Conservation (phyloP, 1,284 basidiomycete species). For the Moesziomyces sp. region DNA sequence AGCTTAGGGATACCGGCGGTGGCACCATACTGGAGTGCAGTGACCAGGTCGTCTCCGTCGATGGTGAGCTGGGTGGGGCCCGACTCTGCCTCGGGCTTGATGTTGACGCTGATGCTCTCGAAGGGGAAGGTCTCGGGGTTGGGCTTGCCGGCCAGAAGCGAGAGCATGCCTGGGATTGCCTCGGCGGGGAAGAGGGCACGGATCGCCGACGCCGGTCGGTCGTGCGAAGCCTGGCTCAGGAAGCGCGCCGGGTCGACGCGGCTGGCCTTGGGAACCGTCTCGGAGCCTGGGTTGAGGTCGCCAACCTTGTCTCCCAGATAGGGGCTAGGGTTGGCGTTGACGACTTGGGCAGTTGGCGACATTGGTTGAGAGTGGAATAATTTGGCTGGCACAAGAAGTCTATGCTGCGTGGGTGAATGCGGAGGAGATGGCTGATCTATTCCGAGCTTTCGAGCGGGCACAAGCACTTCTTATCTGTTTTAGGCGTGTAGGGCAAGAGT, state of each 20-base stretch:
- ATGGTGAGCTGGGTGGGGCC: constrained; percentile 59
- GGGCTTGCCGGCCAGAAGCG: constrained; percentile 77
- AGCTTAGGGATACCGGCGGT: constrained; percentile 78
- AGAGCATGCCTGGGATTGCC: constrained; percentile 80
- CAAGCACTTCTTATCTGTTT: no score
- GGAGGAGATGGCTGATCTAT: not conserved
- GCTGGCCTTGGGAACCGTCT: constrained; percentile 25
- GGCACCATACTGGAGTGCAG: constrained; percentile 71
- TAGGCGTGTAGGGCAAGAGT: no score
- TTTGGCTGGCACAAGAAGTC: not conserved
- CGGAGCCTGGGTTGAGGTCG: constrained; percentile 19
- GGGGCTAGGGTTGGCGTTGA: constrained; percentile 26
- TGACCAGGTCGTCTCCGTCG: constrained; percentile 63
- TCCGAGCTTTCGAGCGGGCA: not conserved
- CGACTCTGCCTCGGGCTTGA: constrained; percentile 66
- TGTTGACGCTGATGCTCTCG: constrained; percentile 74
- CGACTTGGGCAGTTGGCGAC: constrained; percentile 39
- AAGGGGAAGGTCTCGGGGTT: constrained; percentile 92
- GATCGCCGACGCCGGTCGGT: constrained; percentile 68
- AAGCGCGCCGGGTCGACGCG: constrained; percentile 39
- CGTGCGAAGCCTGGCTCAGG: constrained; percentile 23
- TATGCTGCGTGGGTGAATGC: not conserved
- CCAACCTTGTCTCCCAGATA: constrained; percentile 40
- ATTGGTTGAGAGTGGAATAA: constrained; percentile 1
- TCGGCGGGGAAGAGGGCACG: constrained; percentile 81